phyloP scores from a whole-genome alignment of 1,139 yeast genomes.

The Taiozyma sp. region DNA sequence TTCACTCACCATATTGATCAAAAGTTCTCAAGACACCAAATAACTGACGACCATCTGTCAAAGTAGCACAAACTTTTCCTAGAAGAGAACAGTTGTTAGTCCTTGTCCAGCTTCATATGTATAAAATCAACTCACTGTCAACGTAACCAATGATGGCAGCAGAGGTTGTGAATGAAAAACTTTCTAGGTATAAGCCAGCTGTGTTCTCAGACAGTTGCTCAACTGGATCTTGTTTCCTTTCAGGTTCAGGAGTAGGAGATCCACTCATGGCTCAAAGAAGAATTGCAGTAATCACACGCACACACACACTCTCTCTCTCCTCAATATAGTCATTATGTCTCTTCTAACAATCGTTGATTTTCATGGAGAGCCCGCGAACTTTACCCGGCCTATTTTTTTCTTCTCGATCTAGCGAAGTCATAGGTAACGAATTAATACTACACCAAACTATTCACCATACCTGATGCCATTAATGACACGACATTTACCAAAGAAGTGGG shows the following conservation, averaged over 20 bases:
- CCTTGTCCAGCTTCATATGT: neutral
- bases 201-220: conserved; percentile 22
- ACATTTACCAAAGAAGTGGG: too few relatives aligned
- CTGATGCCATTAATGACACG: too few relatives aligned
- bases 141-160: conserved; percentile 95
- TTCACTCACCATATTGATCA: conserved; percentile 65
- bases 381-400: neutral
- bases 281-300: neutral
- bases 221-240: conserved; percentile 12
- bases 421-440: too few relatives aligned
- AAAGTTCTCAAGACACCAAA: conserved; percentile 92
- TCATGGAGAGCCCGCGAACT: neutral
- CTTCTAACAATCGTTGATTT: neutral
- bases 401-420: too few relatives aligned
- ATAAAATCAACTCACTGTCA: conserved; percentile 50
- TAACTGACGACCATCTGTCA: conserved; percentile 86
- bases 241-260: conserved; percentile 12
- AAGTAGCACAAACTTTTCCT: conserved; percentile 70
- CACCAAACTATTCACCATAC: too few relatives aligned
- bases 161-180: conserved; percentile 92
- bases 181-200: conserved; percentile 37
- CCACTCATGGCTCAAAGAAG: conserved; percentile 1
- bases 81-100: neutral
- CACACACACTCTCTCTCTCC: too few relatives aligned
- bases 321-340: too few relatives aligned